Evolutionary conservation across 768 basidiomycete species (phyloP).

Genomic region (Rhizopogon vinicolor): DNA sequence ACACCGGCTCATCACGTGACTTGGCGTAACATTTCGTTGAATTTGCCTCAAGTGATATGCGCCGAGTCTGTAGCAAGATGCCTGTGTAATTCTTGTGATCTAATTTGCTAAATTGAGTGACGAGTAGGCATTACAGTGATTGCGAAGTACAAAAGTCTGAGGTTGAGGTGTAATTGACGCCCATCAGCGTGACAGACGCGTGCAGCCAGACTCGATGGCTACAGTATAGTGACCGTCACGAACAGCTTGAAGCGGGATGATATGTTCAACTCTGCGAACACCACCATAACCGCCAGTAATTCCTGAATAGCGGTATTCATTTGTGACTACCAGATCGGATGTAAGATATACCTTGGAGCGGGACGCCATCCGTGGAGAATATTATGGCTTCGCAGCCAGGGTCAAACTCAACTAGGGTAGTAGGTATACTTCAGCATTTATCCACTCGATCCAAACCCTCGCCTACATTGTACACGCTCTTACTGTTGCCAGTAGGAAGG

Average conservation of each 20-base stretch:
- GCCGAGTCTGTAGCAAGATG: too few species aligned
- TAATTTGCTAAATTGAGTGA: too few species aligned
- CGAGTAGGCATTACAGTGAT: too few species aligned
- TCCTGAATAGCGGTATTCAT: conserved; percentile 35
- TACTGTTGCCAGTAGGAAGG: conserved; percentile 79
- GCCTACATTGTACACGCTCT: conserved; percentile 81
- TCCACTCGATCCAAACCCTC: background rate
- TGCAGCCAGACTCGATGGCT: too few species aligned
- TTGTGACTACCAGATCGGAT: background rate
- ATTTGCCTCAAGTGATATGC: too few species aligned
- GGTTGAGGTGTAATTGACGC: too few species aligned
- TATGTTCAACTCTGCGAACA: conserved; percentile 92
- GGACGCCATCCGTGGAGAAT: conserved; percentile 70
- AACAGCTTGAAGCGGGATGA: conserved; percentile 70
- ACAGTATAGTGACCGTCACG: conserved; percentile 30
- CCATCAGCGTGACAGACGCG: too few species aligned
- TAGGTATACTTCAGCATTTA: background rate
- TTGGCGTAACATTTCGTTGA: too few species aligned
- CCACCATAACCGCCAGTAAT: conserved; percentile 88
- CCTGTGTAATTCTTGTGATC: too few species aligned
- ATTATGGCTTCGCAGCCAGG: conserved; percentile 96
- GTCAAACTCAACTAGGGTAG: conserved; percentile 83
- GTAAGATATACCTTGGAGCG: conserved; percentile 57
- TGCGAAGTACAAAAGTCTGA: too few species aligned
- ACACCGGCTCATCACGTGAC: too few species aligned